These are phyloP conservation scores for Scutellaria galericulata DNA, from an alignment of 257 asterid genomes.

Conservation along the genomic window DNA sequence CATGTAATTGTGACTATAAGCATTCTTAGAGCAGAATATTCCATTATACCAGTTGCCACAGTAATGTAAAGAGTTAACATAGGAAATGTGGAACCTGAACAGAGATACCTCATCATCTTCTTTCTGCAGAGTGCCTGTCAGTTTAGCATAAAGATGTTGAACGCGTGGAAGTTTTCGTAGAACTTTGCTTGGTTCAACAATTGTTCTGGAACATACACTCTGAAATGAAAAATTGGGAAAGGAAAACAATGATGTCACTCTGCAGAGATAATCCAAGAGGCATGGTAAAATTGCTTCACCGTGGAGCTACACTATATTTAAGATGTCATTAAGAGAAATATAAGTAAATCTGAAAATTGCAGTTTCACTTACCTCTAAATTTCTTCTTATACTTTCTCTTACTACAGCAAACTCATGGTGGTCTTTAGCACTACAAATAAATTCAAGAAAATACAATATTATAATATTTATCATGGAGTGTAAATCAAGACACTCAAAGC, in stretches of 20 bases:
- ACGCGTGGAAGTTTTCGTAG: slow-evolving; percentile 80
- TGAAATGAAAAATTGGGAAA: slow-evolving; percentile 38
- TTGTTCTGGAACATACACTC: slow-evolving; percentile 70
- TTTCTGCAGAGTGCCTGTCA: slow-evolving; percentile 64
- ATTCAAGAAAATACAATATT: not conserved
- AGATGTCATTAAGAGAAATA: slow-evolving; percentile 2
- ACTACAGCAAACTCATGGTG: slow-evolving; percentile 90
- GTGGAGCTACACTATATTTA: not conserved
- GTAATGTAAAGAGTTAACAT: not conserved
- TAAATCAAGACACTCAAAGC: slow-evolving; percentile 29
- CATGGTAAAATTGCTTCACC: slow-evolving; percentile 8
- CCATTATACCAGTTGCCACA: not conserved
- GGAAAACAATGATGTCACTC: slow-evolving; percentile 19
- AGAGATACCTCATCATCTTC: slow-evolving; percentile 86
- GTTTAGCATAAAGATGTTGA: slow-evolving; percentile 92
- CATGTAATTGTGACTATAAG: slow-evolving; percentile 7
- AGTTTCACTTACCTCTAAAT: slow-evolving; percentile 77
- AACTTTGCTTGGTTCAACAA: slow-evolving; percentile 78
- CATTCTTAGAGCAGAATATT: not conserved
- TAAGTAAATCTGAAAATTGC: slow-evolving; percentile 12
- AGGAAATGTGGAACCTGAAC: not conserved
- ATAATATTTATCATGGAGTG: not conserved
- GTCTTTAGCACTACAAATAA: slow-evolving; percentile 72
- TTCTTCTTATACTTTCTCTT: slow-evolving; percentile 77
- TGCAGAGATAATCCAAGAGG: slow-evolving; percentile 9